Percentiles rank a stretch among this genome's conserved stretches.
These are phyloP conservation scores for Naganishia albida DNA, from an alignment of 1,284 basidiomycete genomes.

Conservation along the genomic window DNA sequence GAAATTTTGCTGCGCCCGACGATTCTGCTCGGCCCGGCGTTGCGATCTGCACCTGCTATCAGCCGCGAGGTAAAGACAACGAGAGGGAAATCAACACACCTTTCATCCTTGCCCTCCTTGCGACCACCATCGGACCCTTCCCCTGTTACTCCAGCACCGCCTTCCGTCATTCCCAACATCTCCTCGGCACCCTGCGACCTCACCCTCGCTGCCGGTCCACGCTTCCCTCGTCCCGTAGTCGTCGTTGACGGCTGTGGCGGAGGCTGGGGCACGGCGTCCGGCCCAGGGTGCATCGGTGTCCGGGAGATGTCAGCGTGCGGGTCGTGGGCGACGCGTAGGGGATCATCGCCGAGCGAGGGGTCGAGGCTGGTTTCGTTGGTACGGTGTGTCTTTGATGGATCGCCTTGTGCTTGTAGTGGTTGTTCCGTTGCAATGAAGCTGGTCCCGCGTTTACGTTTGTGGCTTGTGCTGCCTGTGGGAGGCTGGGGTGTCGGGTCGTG, in stretches of 20 bases:
- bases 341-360: no score
- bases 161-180: background rate
- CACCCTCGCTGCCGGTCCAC: conserved; percentile 27
- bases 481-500: background rate
- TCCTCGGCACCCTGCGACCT: conserved; percentile 12
- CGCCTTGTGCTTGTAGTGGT: conserved; percentile 14
- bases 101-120: conserved; percentile 25
- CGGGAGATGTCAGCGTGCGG: background rate
- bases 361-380: background rate
- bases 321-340: background rate
- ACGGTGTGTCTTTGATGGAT: background rate
- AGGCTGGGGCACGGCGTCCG: background rate
- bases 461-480: no score
- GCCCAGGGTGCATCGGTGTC: background rate
- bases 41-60: conserved; percentile 34
- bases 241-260: background rate
- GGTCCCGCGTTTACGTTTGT: conserved; percentile 21
- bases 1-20: conserved; percentile 52
- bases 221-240: background rate
- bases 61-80: background rate
- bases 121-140: conserved; percentile 19
- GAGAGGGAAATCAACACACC: background rate
- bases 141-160: conserved; percentile 9
- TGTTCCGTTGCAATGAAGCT: conserved; percentile 29
- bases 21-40: conserved; percentile 51